A percentile compares a stretch with the other conserved stretches of the same genome.
Conservation (phyloP, 169 alveolate species). For the Cystoisospora suis region DNA sequence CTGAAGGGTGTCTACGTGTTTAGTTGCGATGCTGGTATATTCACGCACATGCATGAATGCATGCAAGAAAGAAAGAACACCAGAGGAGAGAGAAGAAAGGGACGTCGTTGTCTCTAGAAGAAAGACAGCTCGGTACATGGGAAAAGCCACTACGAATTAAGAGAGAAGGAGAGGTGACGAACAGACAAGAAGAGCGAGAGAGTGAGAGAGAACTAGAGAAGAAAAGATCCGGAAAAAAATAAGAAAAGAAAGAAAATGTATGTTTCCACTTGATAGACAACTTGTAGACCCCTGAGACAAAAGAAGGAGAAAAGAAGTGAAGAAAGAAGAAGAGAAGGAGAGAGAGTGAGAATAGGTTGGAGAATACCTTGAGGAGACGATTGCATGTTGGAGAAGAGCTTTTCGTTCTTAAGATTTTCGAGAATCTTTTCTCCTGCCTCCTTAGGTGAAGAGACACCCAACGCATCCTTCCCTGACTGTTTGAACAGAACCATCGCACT, state of each 20-base stretch:
- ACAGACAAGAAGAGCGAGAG: neutral
- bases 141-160: neutral
- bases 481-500: constrained; percentile 25
- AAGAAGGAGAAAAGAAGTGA: neutral
- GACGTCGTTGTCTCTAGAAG: neutral
- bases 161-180: constrained; percentile 20
- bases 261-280: neutral
- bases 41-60: too few species aligned
- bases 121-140: neutral
- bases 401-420: neutral
- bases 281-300: neutral
- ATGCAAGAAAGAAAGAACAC: neutral
- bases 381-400: neutral
- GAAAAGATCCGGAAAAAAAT: neutral
- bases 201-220: neutral
- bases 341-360: constrained; percentile 82
- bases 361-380: constrained; percentile 79
- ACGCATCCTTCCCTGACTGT: neutral
- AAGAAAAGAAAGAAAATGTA: neutral
- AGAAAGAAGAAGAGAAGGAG: neutral
- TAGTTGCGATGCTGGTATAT: too few species aligned
- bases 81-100: neutral
- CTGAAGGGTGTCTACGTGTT: neutral
- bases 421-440: constrained; percentile 17
- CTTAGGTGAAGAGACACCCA: constrained; percentile 2